Percentiles rank a stretch among this genome's conserved stretches.
These are phyloP conservation scores for Lycium barbarum DNA, from an alignment of 257 asterid species.

Conservation along the genomic window DNA sequence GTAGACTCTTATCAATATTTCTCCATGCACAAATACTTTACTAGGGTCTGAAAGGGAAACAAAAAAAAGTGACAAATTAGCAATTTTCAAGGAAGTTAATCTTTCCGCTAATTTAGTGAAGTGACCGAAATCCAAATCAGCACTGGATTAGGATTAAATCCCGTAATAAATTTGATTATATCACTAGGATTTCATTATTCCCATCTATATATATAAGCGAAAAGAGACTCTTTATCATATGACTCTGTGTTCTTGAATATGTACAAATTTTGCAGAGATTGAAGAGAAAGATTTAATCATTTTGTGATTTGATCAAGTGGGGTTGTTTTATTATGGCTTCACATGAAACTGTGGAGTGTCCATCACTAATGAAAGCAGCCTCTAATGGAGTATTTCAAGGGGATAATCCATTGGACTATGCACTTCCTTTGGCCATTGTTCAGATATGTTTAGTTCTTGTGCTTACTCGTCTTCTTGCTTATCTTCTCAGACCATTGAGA, in stretches of 20 bases:
- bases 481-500: slow-evolving; percentile 62
- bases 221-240: background rate
- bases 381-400: slow-evolving; percentile 83
- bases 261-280: slow-evolving; percentile 30
- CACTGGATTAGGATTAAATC: background rate
- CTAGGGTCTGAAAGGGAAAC: background rate
- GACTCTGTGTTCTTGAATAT: background rate
- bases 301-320: background rate
- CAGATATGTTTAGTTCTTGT: slow-evolving; percentile 69
- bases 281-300: slow-evolving; percentile 28
- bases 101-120: background rate
- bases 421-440: slow-evolving; percentile 72
- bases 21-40: background rate
- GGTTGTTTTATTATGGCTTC: slow-evolving; percentile 36
- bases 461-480: slow-evolving; percentile 70
- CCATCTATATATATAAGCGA: no score
- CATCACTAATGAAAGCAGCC: slow-evolving; percentile 71
- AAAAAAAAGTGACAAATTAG: background rate
- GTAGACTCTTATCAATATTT: background rate
- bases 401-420: slow-evolving; percentile 69
- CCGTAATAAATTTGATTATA: background rate
- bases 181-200: background rate
- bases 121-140: background rate
- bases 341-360: slow-evolving; percentile 44
- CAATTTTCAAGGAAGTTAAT: background rate